Base-by-base conservation (phyloP, 75 land plant species). In the Cryptomeria japonica region DNA sequence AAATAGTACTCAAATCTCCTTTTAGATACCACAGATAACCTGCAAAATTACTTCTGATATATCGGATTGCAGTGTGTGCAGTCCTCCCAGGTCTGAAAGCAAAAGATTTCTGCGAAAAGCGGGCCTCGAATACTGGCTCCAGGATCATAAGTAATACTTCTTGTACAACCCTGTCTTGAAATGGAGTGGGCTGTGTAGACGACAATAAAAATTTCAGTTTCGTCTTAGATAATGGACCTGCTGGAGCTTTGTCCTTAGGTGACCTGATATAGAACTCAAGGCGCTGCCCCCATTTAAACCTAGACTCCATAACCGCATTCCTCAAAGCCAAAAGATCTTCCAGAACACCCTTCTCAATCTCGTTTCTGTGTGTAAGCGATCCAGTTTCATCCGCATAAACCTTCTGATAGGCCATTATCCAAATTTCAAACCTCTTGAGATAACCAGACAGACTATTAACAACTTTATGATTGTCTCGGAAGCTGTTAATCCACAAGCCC, bases 341-440 rank as follows among this genome's bases (percentile, higher is more conserved):
- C 38, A 96, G 70, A 8, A 94, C 90, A 3, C 89, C 32, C 73
- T 85, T 77, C 11, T 84, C 84, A 6, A 95, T 86, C 28, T 93
- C 56, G 55, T 90, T 92, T 18, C 90, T 85, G 46, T 94, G 91
- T 38, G 94, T 22, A 55, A 94, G 93, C 0, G 95, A 68, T 19
- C 97, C 97, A 41, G 83, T 90, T 12, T 94, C 95, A 82, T 96
- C 97, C 6, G 93, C 91, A 85, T 89, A 90, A 11, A 91, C 94
- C 88, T 95, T 95, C 91, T 96, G 98, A 85, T 95, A 96, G 22
- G 98, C 95, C 49, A 93, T 61, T 10, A 94, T 75, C 98, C 98
- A 96, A 39, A 96, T 87, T 88, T 96, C 98, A 49, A 90, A 86
- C 72, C 91, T 86, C 49, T 84, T 64, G 68, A 95, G 91, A 85